These are phyloP conservation scores for Nothophoma quercina DNA, from an alignment of 2,329 filamentous ascomycete genomes.

Conservation along the genomic window DNA sequence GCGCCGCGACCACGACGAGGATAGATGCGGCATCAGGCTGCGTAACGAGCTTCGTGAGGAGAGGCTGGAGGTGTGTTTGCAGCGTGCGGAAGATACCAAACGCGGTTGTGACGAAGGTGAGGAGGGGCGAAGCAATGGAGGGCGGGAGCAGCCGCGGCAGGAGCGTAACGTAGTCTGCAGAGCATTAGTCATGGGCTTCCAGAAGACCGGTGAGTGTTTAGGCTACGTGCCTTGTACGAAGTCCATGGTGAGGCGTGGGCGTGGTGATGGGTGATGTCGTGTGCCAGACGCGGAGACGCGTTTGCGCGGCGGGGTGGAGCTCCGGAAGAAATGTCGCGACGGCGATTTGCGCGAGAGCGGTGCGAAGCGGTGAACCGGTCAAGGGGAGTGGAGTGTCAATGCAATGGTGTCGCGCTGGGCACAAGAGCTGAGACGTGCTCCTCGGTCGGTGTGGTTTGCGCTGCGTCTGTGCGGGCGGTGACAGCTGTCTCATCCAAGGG, in stretches of 20 bases:
- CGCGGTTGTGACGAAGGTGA: slow-evolving; percentile 37
- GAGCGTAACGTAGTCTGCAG: slow-evolving; percentile 43
- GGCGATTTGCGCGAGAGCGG: slow-evolving; percentile 13
- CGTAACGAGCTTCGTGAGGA: slow-evolving; percentile 36
- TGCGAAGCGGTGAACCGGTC: slow-evolving; percentile 17
- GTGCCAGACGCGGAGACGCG: slow-evolving; percentile 26
- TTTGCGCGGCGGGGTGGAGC: slow-evolving; percentile 13
- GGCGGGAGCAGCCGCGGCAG: slow-evolving; percentile 44
- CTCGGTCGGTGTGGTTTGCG: slow-evolving; percentile 13
- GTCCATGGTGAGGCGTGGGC: slow-evolving; percentile 36
- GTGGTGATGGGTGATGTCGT: slow-evolving; percentile 10
- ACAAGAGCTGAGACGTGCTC: slow-evolving; percentile 15
- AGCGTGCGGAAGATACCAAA: slow-evolving; percentile 39
- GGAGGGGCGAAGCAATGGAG: slow-evolving; percentile 39
- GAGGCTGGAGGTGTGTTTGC: slow-evolving; percentile 39
- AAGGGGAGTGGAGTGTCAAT: slow-evolving; percentile 7
- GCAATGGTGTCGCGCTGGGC: slow-evolving; percentile 5
- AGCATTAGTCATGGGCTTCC: slow-evolving; percentile 17
- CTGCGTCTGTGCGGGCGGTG: slow-evolving; percentile 22
- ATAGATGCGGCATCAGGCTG: slow-evolving; percentile 60
- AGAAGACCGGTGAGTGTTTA: slow-evolving; percentile 1
- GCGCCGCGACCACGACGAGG: slow-evolving; percentile 63
- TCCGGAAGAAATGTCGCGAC: slow-evolving; percentile 4
- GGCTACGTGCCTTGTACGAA: slow-evolving; percentile 36
- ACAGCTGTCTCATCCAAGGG: slow-evolving; percentile 20